Base-by-base conservation (phyloP, 768 basidiomycete genomes). In the Kwoniella sp. region DNA sequence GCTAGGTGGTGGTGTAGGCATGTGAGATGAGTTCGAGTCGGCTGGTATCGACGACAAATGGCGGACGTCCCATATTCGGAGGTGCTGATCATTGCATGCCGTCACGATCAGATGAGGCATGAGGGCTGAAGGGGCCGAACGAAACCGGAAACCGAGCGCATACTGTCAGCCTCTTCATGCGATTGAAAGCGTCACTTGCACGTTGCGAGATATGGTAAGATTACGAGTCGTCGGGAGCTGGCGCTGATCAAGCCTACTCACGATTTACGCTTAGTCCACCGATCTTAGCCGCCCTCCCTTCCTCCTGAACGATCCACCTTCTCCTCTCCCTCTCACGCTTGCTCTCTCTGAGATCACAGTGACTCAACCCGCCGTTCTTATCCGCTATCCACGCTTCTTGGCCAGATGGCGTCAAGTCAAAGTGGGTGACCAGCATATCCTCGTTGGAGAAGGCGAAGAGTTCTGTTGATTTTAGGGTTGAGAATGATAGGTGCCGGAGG, bases 191-290 rank as follows among this genome's bases (percentile, higher is more conserved):
- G n/a, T n/a, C n/a, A n/a, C n/a, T n/a, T n/a, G n/a, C n/a, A n/a
- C n/a, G n/a, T n/a, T n/a, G n/a, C n/a, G 58, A 1, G 28, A 29
- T 31, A 2, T 15, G 9, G n/a, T n/a, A n/a, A n/a, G n/a, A n/a
- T n/a, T n/a, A n/a, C n/a, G n/a, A n/a, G n/a, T n/a, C n/a, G n/a
- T n/a, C 34, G 34, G 34, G 5, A 37, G 8, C 48, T 20, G 17
- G 25, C 20, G 7, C 25, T 8, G 48, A 17, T 54, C 52, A 8
- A 54, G 23, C 0, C 11, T 12, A 71, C 73, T 63, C 53, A 80
- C 77, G 74, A 67, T 79, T 81, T 7, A 78, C 66, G 65, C 79
- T 67, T 9, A 83, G 68, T 20, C 82, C 83, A 63, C 81, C 81
- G 23, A 82, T 45, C 69, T 82, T 82, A 12, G 69, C 70, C 52